Evolutionary conservation across 129 eudicot species (phyloP).

Genomic region (Sambucus nigra): DNA sequence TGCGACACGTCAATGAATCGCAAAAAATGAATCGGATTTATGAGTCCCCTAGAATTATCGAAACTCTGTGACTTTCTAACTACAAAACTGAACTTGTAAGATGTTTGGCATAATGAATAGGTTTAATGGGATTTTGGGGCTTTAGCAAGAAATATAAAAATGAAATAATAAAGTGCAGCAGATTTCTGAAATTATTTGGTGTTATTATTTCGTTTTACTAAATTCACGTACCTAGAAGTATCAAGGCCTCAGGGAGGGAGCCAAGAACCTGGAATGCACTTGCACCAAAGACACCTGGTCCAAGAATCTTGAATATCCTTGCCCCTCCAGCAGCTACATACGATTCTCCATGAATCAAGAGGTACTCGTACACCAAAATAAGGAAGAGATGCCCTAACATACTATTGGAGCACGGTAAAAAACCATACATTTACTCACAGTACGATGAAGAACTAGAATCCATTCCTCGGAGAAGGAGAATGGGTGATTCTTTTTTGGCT

Average conservation of each 20-base stretch:
- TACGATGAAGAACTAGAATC: conserved; percentile 11
- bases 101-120: too few relatives aligned
- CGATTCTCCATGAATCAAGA: conserved; percentile 54
- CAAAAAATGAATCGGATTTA: too few relatives aligned
- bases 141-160: too few relatives aligned
- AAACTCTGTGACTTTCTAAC: too few relatives aligned
- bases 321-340: conserved; percentile 64
- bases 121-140: too few relatives aligned
- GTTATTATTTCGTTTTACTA: too few relatives aligned
- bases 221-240: conserved; percentile 43
- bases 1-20: too few relatives aligned
- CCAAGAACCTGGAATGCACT: conserved; percentile 70
- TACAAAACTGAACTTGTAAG: too few relatives aligned
- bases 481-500: conserved; percentile 9
- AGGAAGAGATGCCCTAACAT: conserved; percentile 52
- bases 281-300: conserved; percentile 83
- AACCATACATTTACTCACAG: conserved; percentile 78
- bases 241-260: conserved; percentile 61
- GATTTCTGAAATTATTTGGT: too few relatives aligned
- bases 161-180: too few relatives aligned
- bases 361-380: conserved; percentile 55
- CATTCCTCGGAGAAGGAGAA: conserved; percentile 22
- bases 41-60: too few relatives aligned
- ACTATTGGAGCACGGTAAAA: conserved; percentile 66
- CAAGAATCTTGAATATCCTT: conserved; percentile 70